A percentile compares a stretch with the other conserved stretches of the same genome.
These are phyloP conservation scores for Trichocomaceae sp. DNA, from an alignment of 2,329 filamentous ascomycete genomes.

Conservation along the genomic window DNA sequence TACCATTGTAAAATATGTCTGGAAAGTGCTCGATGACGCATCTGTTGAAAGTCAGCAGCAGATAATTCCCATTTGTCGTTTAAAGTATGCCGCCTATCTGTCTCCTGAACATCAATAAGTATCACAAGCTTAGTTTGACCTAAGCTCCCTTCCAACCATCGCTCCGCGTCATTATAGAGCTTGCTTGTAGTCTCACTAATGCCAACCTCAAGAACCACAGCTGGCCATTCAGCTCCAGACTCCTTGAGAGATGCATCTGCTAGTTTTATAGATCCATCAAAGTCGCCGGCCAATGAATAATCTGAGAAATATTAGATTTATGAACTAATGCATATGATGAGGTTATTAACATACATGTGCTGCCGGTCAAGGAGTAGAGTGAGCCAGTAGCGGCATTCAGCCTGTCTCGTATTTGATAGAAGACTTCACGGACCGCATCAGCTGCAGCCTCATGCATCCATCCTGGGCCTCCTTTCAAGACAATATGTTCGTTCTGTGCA, in stretches of 20 bases:
- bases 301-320: constrained; percentile 2
- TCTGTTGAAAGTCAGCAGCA: no score
- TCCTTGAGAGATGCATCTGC: constrained; percentile 6
- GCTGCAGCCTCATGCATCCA: constrained; percentile 3
- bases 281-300: not conserved
- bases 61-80: no score
- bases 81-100: no score
- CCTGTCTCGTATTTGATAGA: not conserved
- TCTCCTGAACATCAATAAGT: no score
- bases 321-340: not conserved
- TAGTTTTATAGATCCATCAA: not conserved
- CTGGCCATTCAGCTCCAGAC: constrained; percentile 2
- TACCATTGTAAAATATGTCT: no score
- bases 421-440: not conserved
- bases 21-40: no score
- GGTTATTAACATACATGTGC: constrained; percentile 4
- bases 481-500: constrained; percentile 2
- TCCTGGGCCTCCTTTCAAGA: not conserved
- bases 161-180: no score
- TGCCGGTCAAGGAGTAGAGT: not conserved
- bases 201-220: no score
- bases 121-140: no score
- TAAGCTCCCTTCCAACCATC: no score
- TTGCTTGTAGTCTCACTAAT: no score
- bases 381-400: constrained; percentile 1